Evolutionary conservation across 2,329 filamentous ascomycete species (phyloP).

Genomic region (Myriosclerotinia curreyana): DNA sequence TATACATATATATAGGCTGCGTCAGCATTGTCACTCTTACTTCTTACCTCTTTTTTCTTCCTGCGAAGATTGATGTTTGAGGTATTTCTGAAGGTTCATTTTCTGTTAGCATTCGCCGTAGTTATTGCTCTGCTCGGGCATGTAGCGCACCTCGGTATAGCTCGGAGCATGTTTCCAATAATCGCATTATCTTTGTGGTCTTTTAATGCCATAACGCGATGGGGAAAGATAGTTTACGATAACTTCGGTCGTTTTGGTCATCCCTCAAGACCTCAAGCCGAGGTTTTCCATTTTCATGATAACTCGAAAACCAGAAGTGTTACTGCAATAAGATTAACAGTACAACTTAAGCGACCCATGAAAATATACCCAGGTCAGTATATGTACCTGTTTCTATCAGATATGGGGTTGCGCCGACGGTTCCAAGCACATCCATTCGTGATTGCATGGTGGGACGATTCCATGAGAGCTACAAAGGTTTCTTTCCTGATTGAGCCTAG

Average conservation of each 20-base stretch:
- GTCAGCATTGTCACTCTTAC: conserved; percentile 7
- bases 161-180: conserved; percentile 6
- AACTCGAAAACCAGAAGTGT: neutral
- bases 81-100: conserved; percentile 20
- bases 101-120: conserved; percentile 10
- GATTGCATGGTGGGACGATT: conserved; percentile 24
- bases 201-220: neutral
- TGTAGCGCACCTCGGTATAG: neutral
- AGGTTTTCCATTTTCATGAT: conserved; percentile 2
- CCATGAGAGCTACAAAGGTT: conserved; percentile 8
- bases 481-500: conserved; percentile 23
- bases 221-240: neutral
- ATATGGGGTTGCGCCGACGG: neutral
- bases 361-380: conserved; percentile 16
- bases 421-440: conserved; percentile 23
- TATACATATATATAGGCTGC: neutral
- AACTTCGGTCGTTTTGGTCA: neutral
- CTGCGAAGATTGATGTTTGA: conserved; percentile 19
- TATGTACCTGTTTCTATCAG: conserved; percentile 14
- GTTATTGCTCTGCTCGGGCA: conserved; percentile 7
- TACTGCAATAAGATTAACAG: neutral
- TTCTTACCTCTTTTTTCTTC: conserved; percentile 18
- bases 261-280: neutral
- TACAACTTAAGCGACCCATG: neutral
- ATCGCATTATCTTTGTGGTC: conserved; percentile 16